A percentile compares a stretch with the other conserved stretches of the same genome.
phyloP scores from a whole-genome alignment of 2,329 filamentous ascomycete species.

The Phialophora tarda region DNA sequence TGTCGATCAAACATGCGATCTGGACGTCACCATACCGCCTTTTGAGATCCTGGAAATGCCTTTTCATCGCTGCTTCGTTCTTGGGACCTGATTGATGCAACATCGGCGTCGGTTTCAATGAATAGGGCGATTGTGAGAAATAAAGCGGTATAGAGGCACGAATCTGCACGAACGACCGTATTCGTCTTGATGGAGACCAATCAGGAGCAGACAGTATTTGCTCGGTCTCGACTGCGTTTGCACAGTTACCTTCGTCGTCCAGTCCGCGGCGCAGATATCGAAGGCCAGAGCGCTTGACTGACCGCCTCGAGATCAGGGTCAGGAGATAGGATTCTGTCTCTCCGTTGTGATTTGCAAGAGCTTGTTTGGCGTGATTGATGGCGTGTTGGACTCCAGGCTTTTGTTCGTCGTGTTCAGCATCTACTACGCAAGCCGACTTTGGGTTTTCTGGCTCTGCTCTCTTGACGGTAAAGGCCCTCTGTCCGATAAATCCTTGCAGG shows the following conservation, averaged over 20 bases:
- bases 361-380: conserved; percentile 28
- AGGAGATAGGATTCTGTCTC: conserved; percentile 67
- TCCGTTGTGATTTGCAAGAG: conserved; percentile 39
- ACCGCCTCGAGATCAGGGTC: conserved; percentile 91
- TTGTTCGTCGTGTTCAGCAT: conserved; percentile 51
- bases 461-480: conserved; percentile 77
- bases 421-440: conserved; percentile 40
- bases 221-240: conserved; percentile 93
- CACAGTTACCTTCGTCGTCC: conserved; percentile 85
- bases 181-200: conserved; percentile 66
- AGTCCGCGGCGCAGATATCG: conserved; percentile 89
- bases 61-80: conserved; percentile 77
- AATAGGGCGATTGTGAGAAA: conserved; percentile 94
- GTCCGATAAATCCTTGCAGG: conserved; percentile 93
- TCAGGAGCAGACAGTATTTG: conserved; percentile 79
- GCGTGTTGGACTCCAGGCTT: conserved; percentile 26
- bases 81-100: conserved; percentile 79
- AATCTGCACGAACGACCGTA: conserved; percentile 84
- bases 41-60: conserved; percentile 75
- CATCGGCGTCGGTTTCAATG: conserved; percentile 83
- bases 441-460: conserved; percentile 34
- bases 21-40: conserved; percentile 77
- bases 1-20: conserved; percentile 84
- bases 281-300: conserved; percentile 81
- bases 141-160: conserved; percentile 92